These are phyloP conservation scores for Wickerhamomyces rabaulensis DNA, from an alignment of 805 yeast species.

Conservation along the genomic window DNA sequence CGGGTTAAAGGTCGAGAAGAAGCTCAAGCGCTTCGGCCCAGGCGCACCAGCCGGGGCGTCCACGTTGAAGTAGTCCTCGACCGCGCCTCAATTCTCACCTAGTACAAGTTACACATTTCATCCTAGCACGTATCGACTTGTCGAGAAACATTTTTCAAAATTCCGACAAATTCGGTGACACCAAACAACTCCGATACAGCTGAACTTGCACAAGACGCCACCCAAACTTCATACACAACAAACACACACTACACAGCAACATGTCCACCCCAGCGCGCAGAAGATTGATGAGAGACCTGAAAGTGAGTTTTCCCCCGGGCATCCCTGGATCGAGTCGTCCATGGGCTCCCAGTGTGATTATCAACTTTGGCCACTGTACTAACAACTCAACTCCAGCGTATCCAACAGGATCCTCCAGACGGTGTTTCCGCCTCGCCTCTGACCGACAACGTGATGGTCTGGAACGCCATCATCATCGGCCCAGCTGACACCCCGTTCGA, in stretches of 20 bases:
- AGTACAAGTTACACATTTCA: too few species aligned
- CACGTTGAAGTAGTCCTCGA: too few species aligned
- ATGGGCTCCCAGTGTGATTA: background rate
- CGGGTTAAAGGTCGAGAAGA: too few species aligned
- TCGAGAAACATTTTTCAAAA: too few species aligned
- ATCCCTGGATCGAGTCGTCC: background rate
- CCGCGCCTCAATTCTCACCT: too few species aligned
- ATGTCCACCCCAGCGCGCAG: constrained; percentile 99
- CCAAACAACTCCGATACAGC: too few species aligned
- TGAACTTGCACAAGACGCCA: too few species aligned
- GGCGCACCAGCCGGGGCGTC: too few species aligned
- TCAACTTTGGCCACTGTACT: constrained; percentile 1
- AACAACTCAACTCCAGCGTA: constrained; percentile 45
- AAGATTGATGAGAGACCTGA: constrained; percentile 97
- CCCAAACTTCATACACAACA: too few species aligned
- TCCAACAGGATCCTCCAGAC: constrained; percentile 97
- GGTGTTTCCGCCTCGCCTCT: constrained; percentile 97
- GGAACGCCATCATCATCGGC: constrained; percentile 96
- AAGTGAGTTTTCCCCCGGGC: constrained; percentile 49
- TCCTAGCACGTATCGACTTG: too few species aligned
- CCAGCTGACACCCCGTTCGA: constrained; percentile 98
- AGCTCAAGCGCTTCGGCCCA: too few species aligned
- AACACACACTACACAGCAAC: background rate
- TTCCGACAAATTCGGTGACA: too few species aligned
- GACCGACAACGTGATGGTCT: constrained; percentile 94